Conservation (phyloP, 495 filamentous ascomycete species). For the Trichoderma gamsii region DNA sequence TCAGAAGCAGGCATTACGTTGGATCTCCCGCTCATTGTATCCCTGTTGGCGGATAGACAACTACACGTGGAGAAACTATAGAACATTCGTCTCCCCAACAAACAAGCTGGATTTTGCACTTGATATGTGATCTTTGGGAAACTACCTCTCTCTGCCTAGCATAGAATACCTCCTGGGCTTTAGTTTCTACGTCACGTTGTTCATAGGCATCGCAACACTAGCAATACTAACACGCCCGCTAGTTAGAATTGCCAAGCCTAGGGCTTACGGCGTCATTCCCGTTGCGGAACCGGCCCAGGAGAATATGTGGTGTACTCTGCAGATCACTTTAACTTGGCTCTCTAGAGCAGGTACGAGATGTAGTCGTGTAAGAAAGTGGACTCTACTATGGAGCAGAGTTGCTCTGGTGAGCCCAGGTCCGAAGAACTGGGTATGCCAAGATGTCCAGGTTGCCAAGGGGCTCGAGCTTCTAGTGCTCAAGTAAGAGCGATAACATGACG, state of each 20-base stretch:
- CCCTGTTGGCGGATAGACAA: too few species aligned
- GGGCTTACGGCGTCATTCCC: not conserved
- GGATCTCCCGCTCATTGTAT: too few species aligned
- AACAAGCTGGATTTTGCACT: too few species aligned
- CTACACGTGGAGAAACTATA: too few species aligned
- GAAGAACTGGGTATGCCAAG: not conserved
- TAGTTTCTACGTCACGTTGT: not conserved
- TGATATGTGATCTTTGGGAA: too few species aligned
- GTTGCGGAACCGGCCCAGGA: slow-evolving; percentile 6
- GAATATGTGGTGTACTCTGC: not conserved
- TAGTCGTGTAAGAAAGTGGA: not conserved
- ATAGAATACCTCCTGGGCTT: too few species aligned
- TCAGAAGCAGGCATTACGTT: too few species aligned
- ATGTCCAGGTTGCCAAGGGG: not conserved
- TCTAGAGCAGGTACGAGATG: not conserved
- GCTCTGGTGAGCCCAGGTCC: not conserved
- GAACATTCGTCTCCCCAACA: too few species aligned
- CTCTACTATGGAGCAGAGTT: not conserved
- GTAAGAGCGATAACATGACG: not conserved
- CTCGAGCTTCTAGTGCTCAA: not conserved
- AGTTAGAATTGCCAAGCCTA: not conserved
- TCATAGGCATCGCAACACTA: not conserved
- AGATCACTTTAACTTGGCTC: not conserved
- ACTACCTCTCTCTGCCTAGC: not conserved
- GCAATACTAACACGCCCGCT: not conserved